Base-by-base conservation (phyloP, 1,139 yeast genomes). In the Eremothecium cymbalariae region DNA sequence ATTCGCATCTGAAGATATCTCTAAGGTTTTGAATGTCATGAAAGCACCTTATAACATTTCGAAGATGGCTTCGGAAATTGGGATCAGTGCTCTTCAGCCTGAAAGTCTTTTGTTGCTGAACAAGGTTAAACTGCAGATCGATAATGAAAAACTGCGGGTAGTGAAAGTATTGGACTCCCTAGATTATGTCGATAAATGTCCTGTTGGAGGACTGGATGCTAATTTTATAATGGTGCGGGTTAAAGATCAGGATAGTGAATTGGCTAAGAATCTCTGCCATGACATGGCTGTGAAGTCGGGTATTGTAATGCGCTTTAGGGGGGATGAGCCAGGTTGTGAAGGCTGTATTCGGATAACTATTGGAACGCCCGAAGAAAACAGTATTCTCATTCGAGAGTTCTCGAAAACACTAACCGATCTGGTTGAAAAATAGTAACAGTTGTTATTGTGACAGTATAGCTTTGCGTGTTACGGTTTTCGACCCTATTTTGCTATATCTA, bases 21-120 rank as follows among this genome's bases (percentile, higher is more conserved):
- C 95, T 0, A 53, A 60, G 12, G 70, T 81, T 36, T 64, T 90
- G 49, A 90, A 93, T 57, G 74, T 94, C 18, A 77, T 90, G 80
- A 90, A 88, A 55, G 95, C 94, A 27, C 98, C 98, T 1, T 93
- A 90, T 62, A 93, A 90, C 57, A 83, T 90, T 34, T 83, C 95
- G 7, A 74, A 88, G 5, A 67, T 83, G 43, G 79, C 97, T 0
- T 67, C 96, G 3, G 72, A 71, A 34, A 65, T 85, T 28, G 97
- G 95, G 0, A 45, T 68, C 17, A 71, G 90, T 44, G 93, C 96
- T 1, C 70, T 90, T 3, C 63, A 72, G 5, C 52, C 64, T 2
- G 69, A 65, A 8, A 84, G 86, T 11, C 57, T 88, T 33, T 51
- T 54, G 3, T 55, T 63, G 19, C 84, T 88, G 94, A 64, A 71